These are phyloP conservation scores for Rugonectria rugulosa DNA, from an alignment of 2,329 filamentous ascomycete genomes.

Conservation along the genomic window DNA sequence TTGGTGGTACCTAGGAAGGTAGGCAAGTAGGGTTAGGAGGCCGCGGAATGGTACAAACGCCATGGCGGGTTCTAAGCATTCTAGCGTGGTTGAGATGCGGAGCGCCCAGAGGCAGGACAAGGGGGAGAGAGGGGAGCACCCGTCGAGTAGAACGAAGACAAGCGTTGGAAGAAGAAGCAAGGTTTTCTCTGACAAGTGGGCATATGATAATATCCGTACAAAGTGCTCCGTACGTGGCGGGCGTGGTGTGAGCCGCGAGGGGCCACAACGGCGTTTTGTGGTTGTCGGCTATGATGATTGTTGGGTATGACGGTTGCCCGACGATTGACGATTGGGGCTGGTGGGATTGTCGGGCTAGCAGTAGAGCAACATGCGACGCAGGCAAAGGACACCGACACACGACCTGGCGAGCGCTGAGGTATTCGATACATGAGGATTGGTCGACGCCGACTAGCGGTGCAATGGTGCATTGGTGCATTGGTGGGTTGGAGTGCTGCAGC, in stretches of 20 bases:
- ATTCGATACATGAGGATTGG: slow-evolving; percentile 5
- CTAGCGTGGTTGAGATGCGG: slow-evolving; percentile 10
- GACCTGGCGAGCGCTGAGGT: neutral
- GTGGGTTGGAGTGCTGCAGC: slow-evolving; percentile 13
- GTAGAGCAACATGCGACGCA: neutral
- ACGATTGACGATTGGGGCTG: too few species aligned
- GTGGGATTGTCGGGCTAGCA: neutral
- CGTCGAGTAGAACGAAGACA: neutral
- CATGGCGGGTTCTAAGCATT: slow-evolving; percentile 16
- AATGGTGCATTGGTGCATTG: slow-evolving; percentile 1
- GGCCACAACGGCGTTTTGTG: neutral
- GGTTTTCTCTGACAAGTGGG: too few species aligned
- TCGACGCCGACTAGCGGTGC: too few species aligned
- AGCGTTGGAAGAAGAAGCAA: neutral
- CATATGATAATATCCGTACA: too few species aligned
- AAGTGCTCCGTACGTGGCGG: neutral
- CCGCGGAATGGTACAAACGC: slow-evolving; percentile 12
- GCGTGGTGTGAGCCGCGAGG: neutral
- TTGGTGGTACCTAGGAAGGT: neutral
- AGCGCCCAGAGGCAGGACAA: neutral
- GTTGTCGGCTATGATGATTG: neutral
- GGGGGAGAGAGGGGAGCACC: neutral
- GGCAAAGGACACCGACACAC: neutral
- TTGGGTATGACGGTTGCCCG: neutral
- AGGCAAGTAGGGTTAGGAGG: slow-evolving; percentile 18